phyloP scores from a whole-genome alignment of 2,329 filamentous ascomycete species.

The Fusarium dlaminii region DNA sequence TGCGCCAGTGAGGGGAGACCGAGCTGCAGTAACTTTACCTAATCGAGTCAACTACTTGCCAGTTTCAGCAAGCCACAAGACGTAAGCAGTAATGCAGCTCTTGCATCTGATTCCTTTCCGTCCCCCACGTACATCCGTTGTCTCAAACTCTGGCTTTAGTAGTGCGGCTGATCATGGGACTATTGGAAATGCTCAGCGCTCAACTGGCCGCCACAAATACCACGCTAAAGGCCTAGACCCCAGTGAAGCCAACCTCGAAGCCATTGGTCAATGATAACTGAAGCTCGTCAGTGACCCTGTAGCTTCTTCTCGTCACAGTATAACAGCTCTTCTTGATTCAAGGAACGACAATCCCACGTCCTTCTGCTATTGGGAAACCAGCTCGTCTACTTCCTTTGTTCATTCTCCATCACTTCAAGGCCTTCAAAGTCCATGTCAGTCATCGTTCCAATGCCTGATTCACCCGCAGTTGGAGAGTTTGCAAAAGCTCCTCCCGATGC shows the following conservation, averaged over 20 bases:
- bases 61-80: not conserved
- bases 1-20: not conserved
- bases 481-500: not conserved
- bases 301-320: not conserved
- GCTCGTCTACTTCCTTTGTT: not conserved
- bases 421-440: not conserved
- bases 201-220: not conserved
- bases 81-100: not conserved
- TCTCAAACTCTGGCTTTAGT: not conserved
- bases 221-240: not conserved
- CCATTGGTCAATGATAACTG: not conserved
- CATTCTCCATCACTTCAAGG: not conserved
- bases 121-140: not conserved
- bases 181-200: not conserved
- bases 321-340: not conserved
- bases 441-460: not conserved
- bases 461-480: not conserved
- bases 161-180: not conserved
- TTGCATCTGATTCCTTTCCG: not conserved
- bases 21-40: not conserved
- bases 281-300: not conserved
- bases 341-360: not conserved
- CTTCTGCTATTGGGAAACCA: not conserved
- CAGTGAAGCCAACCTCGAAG: not conserved
- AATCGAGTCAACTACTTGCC: not conserved